Conservation (phyloP, 2,329 filamentous ascomycete genomes). For the Rachicladosporium sp. region DNA sequence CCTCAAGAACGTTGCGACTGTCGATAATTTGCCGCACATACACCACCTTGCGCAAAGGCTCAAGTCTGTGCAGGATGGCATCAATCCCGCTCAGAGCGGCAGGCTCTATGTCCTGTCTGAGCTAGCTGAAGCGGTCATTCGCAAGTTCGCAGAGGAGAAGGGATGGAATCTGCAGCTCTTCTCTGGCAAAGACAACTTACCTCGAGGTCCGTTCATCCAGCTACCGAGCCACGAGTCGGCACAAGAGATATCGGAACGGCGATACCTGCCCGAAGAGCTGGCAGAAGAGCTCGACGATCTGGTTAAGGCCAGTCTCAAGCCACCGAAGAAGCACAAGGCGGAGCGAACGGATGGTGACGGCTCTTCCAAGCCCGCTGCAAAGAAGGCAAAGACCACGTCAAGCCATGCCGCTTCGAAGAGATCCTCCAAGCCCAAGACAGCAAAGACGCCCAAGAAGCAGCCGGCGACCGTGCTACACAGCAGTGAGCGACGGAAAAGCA, state of each 20-base stretch:
- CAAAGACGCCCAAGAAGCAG: constrained; percentile 28
- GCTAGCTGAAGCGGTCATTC: constrained; percentile 67
- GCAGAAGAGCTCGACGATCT: constrained; percentile 66
- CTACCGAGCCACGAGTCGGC: constrained; percentile 67
- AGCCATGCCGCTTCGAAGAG: constrained; percentile 22
- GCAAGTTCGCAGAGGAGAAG: constrained; percentile 74
- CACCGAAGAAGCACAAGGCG: constrained; percentile 34
- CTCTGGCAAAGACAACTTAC: constrained; percentile 68
- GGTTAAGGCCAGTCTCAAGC: constrained; percentile 57
- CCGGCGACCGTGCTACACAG: constrained; percentile 23
- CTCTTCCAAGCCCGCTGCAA: constrained; percentile 12
- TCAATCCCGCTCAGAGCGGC: constrained; percentile 55
- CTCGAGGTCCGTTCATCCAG: constrained; percentile 62
- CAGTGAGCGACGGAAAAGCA: constrained; percentile 33
- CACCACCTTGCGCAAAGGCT: constrained; percentile 86
- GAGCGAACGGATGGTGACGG: constrained; percentile 10
- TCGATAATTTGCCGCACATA: constrained; percentile 77
- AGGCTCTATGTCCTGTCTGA: constrained; percentile 80
- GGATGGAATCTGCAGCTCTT: constrained; percentile 79
- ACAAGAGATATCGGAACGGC: constrained; percentile 74
- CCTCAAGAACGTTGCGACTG: constrained; percentile 65
- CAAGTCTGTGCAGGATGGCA: constrained; percentile 76
- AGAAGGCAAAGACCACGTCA: constrained; percentile 16
- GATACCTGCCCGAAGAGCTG: constrained; percentile 63
- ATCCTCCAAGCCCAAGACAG: constrained; percentile 20